Evolutionary conservation across 331 rosid genomes (phyloP).

Genomic region (Acacia concinna): DNA sequence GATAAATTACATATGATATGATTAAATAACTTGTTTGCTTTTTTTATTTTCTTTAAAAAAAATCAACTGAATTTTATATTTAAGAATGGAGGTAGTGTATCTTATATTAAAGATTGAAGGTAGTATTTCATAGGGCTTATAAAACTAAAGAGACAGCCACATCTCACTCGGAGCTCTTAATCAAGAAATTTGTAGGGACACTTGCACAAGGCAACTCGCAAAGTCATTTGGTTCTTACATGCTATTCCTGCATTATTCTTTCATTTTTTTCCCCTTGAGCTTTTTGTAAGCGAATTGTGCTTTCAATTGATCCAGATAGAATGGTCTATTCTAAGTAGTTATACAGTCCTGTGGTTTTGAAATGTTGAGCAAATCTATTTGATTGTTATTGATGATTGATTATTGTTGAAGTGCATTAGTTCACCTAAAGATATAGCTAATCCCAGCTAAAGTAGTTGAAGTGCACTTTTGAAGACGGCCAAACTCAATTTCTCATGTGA

Average conservation of each 20-base stretch:
- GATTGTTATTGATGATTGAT: neutral
- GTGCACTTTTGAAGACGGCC: neutral
- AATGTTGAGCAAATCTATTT: neutral
- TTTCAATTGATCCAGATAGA: neutral
- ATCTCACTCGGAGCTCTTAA: neutral
- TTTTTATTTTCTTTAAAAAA: too few relatives aligned
- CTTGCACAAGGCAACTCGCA: neutral
- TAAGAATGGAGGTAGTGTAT: too few relatives aligned
- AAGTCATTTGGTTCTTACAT: neutral
- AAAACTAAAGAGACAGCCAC: neutral
- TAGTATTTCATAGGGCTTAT: neutral
- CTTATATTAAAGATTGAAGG: too few relatives aligned
- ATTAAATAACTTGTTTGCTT: too few relatives aligned
- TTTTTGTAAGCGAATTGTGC: constrained; percentile 8
- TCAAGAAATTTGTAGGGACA: neutral
- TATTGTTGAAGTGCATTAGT: neutral
- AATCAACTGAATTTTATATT: too few relatives aligned
- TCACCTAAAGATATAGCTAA: neutral
- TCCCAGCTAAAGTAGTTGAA: neutral
- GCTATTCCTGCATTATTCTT: neutral
- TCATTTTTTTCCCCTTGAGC: neutral
- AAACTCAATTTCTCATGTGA: neutral
- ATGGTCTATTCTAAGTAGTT: neutral
- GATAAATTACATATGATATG: too few relatives aligned
- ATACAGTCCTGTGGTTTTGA: neutral